phyloP scores from a whole-genome alignment of 495 filamentous ascomycete genomes.

The Talaromyces adpressus region DNA sequence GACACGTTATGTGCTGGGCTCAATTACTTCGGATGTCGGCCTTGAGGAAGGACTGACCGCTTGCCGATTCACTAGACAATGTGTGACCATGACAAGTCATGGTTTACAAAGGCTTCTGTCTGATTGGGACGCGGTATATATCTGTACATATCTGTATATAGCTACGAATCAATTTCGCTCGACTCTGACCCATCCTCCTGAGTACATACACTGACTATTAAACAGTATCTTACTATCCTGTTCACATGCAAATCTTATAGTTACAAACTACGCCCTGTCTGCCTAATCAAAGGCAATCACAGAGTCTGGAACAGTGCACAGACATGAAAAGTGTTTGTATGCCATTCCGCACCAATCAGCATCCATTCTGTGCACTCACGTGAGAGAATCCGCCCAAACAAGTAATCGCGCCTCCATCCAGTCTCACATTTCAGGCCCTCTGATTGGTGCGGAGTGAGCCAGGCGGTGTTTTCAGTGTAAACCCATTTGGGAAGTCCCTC shows the following conservation, averaged over 20 bases:
- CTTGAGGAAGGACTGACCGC: slow-evolving; percentile 34
- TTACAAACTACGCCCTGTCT: background rate
- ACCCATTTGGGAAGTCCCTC: background rate
- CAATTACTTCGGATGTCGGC: slow-evolving; percentile 19
- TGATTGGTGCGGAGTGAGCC: background rate
- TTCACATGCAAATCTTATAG: background rate
- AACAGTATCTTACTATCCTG: background rate
- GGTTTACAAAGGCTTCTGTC: slow-evolving; percentile 8
- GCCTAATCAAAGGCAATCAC: background rate
- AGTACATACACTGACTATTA: background rate
- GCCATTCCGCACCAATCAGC: background rate
- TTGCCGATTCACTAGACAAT: slow-evolving; percentile 15
- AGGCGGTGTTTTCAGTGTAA: background rate
- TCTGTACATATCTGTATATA: slow-evolving; percentile 6
- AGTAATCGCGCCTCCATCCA: background rate
- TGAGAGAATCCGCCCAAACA: background rate
- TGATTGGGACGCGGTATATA: slow-evolving; percentile 27
- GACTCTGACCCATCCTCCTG: background rate
- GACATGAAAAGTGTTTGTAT: background rate
- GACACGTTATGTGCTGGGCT: slow-evolving; percentile 22
- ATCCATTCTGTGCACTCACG: background rate
- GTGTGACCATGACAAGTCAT: slow-evolving; percentile 15
- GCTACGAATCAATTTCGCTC: background rate
- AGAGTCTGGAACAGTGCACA: background rate
- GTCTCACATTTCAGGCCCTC: background rate